Conservation (phyloP, 768 basidiomycete genomes). For the Gautieria morchelliformis region DNA sequence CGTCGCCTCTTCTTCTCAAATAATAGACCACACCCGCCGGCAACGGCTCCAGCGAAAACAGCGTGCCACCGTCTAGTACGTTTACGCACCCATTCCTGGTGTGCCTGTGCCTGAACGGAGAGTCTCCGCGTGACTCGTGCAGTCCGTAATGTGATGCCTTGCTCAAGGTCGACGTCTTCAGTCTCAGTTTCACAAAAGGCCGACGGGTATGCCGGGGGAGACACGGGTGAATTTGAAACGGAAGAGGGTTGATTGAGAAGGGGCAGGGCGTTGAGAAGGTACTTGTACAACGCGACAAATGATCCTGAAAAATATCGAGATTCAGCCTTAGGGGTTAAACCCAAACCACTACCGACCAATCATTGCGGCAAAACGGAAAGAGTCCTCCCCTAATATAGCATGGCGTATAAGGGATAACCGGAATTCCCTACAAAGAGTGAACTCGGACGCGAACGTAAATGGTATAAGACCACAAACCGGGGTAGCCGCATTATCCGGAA, state of each 20-base stretch:
- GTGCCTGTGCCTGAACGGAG: slow-evolving; percentile 54
- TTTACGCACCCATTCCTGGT: slow-evolving; percentile 54
- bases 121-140: slow-evolving; percentile 27
- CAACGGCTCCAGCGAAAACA: slow-evolving; percentile 64
- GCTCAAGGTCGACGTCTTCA: slow-evolving; percentile 19
- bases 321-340: neutral
- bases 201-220: slow-evolving; percentile 15
- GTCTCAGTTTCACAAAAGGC: slow-evolving; percentile 22
- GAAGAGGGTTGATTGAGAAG: slow-evolving; percentile 43
- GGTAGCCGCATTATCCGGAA: slow-evolving; percentile 59
- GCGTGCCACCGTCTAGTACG: slow-evolving; percentile 71
- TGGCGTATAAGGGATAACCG: slow-evolving; percentile 61
- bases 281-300: slow-evolving; percentile 72
- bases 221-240: slow-evolving; percentile 15
- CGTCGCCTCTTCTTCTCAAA: slow-evolving; percentile 66
- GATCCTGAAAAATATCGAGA: slow-evolving; percentile 37
- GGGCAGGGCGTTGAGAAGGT: slow-evolving; percentile 68
- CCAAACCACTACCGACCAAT: slow-evolving; percentile 40
- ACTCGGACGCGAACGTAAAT: neutral
- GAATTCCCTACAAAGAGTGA: slow-evolving; percentile 34
- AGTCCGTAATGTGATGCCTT: slow-evolving; percentile 1
- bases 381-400: slow-evolving; percentile 78
- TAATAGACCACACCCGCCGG: slow-evolving; percentile 63
- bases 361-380: slow-evolving; percentile 81
- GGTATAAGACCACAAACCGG: slow-evolving; percentile 35